phyloP scores from a whole-genome alignment of 495 filamentous ascomycete species.

The Hypoxylon perforatum region DNA sequence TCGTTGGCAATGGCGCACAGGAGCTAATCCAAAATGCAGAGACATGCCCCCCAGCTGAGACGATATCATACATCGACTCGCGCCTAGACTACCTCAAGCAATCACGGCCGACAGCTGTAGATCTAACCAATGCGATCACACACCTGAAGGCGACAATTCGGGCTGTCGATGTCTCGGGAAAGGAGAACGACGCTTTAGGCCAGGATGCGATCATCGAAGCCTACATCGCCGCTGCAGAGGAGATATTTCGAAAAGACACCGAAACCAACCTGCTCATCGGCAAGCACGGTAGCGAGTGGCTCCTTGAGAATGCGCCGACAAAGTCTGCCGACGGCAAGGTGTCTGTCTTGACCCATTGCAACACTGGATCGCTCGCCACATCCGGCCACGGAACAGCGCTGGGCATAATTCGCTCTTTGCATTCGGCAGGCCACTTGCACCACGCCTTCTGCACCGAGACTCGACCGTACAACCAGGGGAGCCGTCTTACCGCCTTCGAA shows the following conservation, averaged over 20 bases:
- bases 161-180: slow-evolving; percentile 45
- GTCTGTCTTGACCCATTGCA: slow-evolving; percentile 93
- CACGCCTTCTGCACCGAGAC: slow-evolving; percentile 97
- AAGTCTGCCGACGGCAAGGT: slow-evolving; percentile 58
- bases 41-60: slow-evolving; percentile 64
- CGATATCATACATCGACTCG: slow-evolving; percentile 71
- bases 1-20: neutral
- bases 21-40: slow-evolving; percentile 19
- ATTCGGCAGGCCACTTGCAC: slow-evolving; percentile 69
- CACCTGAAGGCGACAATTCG: slow-evolving; percentile 74
- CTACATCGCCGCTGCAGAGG: slow-evolving; percentile 82
- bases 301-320: slow-evolving; percentile 61
- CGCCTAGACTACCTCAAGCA: slow-evolving; percentile 85
- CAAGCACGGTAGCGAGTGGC: slow-evolving; percentile 83
- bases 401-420: slow-evolving; percentile 89
- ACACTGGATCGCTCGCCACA: slow-evolving; percentile 96
- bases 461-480: slow-evolving; percentile 97
- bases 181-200: slow-evolving; percentile 48
- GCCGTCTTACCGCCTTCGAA: slow-evolving; percentile 93
- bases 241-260: slow-evolving; percentile 88
- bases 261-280: slow-evolving; percentile 88
- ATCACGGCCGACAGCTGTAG: slow-evolving; percentile 93
- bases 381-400: slow-evolving; percentile 96
- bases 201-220: slow-evolving; percentile 63
- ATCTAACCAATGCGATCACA: slow-evolving; percentile 86